Base-by-base conservation (phyloP, 106 monocot species). In the Dendrobium chrysotoxum region DNA sequence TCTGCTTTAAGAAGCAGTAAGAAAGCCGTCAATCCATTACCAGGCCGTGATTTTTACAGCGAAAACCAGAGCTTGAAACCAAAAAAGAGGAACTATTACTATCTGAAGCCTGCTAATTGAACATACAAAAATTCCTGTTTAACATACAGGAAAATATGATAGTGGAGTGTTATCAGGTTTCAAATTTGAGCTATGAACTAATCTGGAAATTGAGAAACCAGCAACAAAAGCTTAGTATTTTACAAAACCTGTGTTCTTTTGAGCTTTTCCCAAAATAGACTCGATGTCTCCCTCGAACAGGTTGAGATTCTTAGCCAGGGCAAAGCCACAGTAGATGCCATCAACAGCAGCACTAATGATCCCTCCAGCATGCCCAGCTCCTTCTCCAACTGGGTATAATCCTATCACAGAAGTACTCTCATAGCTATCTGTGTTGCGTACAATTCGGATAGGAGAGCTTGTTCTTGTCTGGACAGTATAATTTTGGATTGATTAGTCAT, bases 271-370 rank as follows among this genome's bases (percentile, higher is more conserved):
- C 66, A 99, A 83, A 45, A 91, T 30, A 1, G 80, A 80, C 65
- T 91, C 91, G 0, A 91, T 72, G 64, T 92, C 90, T 40, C 89
- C 91, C 0, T 87, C 45, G 66, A 84, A 88, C 8, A 99, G 80
- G 73, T 84, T 79, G 39, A 99, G 86, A 5, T 71, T 83, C 73
- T 91, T 93, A 28, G 99, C 99, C 13, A 99, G 16, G 6, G 99
- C 91, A 85, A 99, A 91, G 40, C 99, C 99, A 72, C 95, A 95
- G 79, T 90, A 93, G 84, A 99, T 80, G 12, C 99, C 99, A 83
- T 99, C 99, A 11, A 99, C 99, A 11, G 99, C 91, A 47, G 99
- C 93, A 78, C 99, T 99, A 16, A 95, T 75, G 11, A 99, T 99
- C 7, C 99, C 99, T 16, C 99, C 95, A 5, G 99, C 95, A 82